phyloP scores from a whole-genome alignment of 371 early-diverging fungal species.

The Chytridiales sp. region DNA sequence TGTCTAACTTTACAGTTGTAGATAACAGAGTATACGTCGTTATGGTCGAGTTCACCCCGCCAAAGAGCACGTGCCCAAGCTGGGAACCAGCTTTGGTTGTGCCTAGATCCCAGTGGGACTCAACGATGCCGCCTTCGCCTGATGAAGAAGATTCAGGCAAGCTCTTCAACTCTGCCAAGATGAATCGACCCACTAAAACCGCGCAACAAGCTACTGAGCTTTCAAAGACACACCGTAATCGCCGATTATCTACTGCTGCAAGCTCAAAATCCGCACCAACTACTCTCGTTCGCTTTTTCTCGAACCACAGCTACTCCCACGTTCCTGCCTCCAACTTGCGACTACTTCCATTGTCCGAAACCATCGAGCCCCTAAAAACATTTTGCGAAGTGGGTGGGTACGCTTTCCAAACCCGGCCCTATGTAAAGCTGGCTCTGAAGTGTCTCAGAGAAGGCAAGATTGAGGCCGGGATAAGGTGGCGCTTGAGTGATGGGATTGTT shows the following conservation, averaged over 20 bases:
- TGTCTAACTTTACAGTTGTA: neutral
- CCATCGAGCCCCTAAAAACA: too few species aligned
- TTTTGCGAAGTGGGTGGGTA: too few species aligned
- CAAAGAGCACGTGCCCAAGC: slow-evolving; percentile 2
- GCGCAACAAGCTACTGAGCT: neutral
- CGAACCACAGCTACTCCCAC: too few species aligned
- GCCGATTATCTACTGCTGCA: neutral
- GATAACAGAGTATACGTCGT: slow-evolving; percentile 6
- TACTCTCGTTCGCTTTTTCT: too few species aligned
- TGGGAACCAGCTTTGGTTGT: slow-evolving; percentile 3
- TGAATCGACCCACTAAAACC: neutral
- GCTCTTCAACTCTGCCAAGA: neutral
- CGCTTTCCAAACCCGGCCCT: too few species aligned
- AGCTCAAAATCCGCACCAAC: neutral
- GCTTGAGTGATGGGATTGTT: too few species aligned
- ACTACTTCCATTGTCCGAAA: too few species aligned
- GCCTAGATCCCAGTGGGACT: neutral
- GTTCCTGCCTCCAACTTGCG: too few species aligned
- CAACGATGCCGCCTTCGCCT: slow-evolving; percentile 1
- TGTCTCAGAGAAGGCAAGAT: too few species aligned
- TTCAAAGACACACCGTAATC: neutral
- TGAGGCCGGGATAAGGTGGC: too few species aligned
- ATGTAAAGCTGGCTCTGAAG: too few species aligned
- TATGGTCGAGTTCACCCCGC: slow-evolving; percentile 3
- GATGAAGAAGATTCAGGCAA: neutral